phyloP scores from a whole-genome alignment of 345 rosid genomes.

The Crucihimalaya himalaica region DNA sequence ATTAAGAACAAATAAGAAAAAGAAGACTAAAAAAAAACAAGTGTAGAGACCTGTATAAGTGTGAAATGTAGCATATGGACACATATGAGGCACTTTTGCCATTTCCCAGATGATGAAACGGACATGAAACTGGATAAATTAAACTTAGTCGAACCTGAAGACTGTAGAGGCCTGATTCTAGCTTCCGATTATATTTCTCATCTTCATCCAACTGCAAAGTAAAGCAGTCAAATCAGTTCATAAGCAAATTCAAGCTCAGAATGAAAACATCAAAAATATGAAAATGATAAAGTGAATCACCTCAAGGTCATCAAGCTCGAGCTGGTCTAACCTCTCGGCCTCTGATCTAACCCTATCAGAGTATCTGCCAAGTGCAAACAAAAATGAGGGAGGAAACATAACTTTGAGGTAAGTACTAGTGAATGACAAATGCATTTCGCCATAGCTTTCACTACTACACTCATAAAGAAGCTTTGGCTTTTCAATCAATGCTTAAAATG shows the following conservation, averaged over 20 bases:
- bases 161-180: conserved; percentile 93
- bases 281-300: conserved; percentile 42
- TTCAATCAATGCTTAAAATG: conserved; percentile 4
- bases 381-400: conserved; percentile 1
- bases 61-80: conserved; percentile 5
- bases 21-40: not conserved
- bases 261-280: not conserved
- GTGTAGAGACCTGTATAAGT: not conserved
- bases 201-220: conserved; percentile 83
- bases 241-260: conserved; percentile 1
- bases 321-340: conserved; percentile 64
- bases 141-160: conserved; percentile 69
- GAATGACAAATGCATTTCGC: not conserved
- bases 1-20: not conserved
- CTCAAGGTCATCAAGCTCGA: conserved; percentile 91
- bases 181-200: conserved; percentile 75
- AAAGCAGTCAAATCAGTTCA: conserved; percentile 14
- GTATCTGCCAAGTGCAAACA: conserved; percentile 54
- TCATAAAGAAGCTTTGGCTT: not conserved
- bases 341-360: conserved; percentile 79
- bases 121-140: not conserved
- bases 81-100: not conserved
- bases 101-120: conserved; percentile 6
- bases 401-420: not conserved
- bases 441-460: not conserved